phyloP scores from a whole-genome alignment of 192 early-diverging fungal species.

The Coemansia sp. region DNA sequence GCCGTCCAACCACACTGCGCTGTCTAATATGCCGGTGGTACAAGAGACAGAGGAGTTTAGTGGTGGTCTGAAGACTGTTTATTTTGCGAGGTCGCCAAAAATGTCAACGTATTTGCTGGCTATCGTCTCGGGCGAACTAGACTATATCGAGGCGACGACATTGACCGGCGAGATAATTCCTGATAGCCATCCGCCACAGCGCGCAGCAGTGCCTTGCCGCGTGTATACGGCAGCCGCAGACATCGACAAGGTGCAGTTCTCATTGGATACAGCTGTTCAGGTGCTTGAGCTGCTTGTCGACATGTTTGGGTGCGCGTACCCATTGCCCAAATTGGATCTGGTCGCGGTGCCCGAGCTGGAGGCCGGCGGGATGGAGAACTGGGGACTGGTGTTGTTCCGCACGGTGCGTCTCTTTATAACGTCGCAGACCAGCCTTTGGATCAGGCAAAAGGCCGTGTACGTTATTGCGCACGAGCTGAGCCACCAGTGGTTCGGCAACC shows the following conservation, averaged over 20 bases:
- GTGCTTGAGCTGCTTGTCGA: constrained; percentile 74
- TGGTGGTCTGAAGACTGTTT: constrained; percentile 57
- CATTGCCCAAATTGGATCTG: constrained; percentile 73
- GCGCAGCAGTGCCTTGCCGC: constrained; percentile 37
- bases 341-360: constrained; percentile 82
- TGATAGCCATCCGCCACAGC: neutral
- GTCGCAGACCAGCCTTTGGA: constrained; percentile 60
- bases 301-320: constrained; percentile 69
- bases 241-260: constrained; percentile 68
- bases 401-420: constrained; percentile 65
- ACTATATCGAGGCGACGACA: constrained; percentile 67
- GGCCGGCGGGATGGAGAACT: constrained; percentile 88
- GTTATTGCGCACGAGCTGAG: constrained; percentile 81
- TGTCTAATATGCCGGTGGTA: constrained; percentile 78
- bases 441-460: constrained; percentile 63
- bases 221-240: constrained; percentile 71
- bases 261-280: constrained; percentile 66
- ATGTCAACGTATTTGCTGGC: constrained; percentile 87
- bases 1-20: constrained; percentile 57
- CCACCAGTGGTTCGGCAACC: constrained; percentile 87
- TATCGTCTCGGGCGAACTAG: constrained; percentile 74
- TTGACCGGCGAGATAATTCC: neutral
- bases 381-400: constrained; percentile 82
- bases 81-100: constrained; percentile 71
- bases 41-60: neutral